Percentiles rank a stretch among this genome's conserved stretches.
phyloP scores from a whole-genome alignment of 495 filamentous ascomycete genomes.

The Neurospora sp. region DNA sequence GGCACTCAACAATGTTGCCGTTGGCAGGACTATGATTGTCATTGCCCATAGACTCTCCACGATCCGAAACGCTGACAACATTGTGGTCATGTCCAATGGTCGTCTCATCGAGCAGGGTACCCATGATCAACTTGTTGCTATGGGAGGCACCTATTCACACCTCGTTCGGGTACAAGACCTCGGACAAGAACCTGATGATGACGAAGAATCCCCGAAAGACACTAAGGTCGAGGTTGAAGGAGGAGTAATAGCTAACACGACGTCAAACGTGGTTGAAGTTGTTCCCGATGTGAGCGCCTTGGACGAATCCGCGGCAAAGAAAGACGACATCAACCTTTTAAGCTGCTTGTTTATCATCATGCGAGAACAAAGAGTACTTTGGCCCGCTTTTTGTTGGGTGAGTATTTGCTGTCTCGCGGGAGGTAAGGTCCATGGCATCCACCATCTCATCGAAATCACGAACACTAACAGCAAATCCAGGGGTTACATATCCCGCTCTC shows the following conservation, averaged over 20 bases:
- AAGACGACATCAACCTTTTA: conserved; percentile 17
- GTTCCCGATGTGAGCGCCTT: conserved; percentile 10
- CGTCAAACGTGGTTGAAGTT: conserved; percentile 17
- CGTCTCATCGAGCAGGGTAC: conserved; percentile 52
- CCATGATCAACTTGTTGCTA: conserved; percentile 50
- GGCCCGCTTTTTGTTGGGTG: conserved; percentile 20
- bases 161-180: conserved; percentile 40
- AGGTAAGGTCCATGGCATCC: conserved; percentile 6
- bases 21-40: conserved; percentile 60
- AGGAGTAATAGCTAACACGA: conserved; percentile 17
- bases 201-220: background rate
- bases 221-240: conserved; percentile 21
- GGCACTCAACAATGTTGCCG: conserved; percentile 52
- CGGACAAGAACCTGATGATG: conserved; percentile 9
- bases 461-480: conserved; percentile 7
- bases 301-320: background rate
- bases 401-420: conserved; percentile 10
- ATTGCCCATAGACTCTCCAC: conserved; percentile 61
- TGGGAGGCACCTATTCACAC: conserved; percentile 34
- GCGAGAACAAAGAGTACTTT: conserved; percentile 24
- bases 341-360: conserved; percentile 30
- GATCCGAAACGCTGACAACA: conserved; percentile 56
- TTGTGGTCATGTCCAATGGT: conserved; percentile 52
- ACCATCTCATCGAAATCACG: background rate
- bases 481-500: conserved; percentile 23